Evolutionary conservation across 257 asterid species (phyloP), one percentile per base, ranked within the genome.

Genomic region (Plectranthus barbatus): DNA sequence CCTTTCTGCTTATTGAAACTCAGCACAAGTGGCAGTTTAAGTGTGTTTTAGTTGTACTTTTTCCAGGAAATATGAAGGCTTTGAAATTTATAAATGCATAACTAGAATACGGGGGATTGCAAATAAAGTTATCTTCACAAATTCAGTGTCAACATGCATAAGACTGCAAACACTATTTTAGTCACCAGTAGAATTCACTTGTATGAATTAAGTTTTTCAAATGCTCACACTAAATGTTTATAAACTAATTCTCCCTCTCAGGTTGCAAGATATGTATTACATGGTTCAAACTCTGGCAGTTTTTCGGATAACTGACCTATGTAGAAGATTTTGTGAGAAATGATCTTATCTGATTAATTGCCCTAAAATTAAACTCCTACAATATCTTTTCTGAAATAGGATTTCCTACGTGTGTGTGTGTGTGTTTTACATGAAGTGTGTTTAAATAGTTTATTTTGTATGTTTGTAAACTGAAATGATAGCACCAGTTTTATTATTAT

Each of bases 401-500:
- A 18, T 56, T 9, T 34, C 31, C 15, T 3, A 56, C 47, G 31
- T 36, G 46, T 18, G 24, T 56, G 15, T 17, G 29, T 55, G 5
- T 10, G 15, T n/a, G n/a, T n/a, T n/a, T n/a, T n/a, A 34, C 15
- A 42, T 40, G 26, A 29, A 18, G 14, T 17, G 60, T 24, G 39
- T 62, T 56, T 15, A 14, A 53, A 14, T 26, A 14, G 9, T 47
- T 37, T 31, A 9, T 64, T 18, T 9, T 58, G 2, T 49, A 64
- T 53, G 29, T 33, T 23, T 62, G 44, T 26, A 20, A 34, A 17
- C 9, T 47, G 50, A 46, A 64, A 34, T 36, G 23, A 50, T 60
- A 44, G 61, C 23, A 53, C 45, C 66, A 47, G 68, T 44, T 45
- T 26, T 17, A 26, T 46, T 67, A 26, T 23, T 44, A 59, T 64